Evolutionary conservation across 1,284 basidiomycete genomes (phyloP), one percentile per base, ranked within the genome.

Genomic region (Austroboletus rostrupii): DNA sequence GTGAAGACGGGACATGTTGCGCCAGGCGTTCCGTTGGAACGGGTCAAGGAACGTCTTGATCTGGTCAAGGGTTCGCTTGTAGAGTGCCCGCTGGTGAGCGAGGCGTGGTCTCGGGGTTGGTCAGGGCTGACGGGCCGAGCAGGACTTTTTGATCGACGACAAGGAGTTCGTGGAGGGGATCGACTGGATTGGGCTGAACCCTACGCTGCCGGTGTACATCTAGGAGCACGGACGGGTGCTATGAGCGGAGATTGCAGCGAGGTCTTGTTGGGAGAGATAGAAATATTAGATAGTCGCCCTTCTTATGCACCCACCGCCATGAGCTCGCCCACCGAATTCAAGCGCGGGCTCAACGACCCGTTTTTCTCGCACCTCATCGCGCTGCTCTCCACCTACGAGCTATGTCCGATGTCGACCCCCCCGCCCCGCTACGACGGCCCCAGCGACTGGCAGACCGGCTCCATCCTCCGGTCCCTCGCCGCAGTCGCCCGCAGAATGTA

Each of bases 91-190:
- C 64, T 92, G 61, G 87, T 89, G 56, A 50, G 64, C 32, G 33
- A 3, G n/a, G n/a, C 36, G 39, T 42, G 41, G 36, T 38, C 44
- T 33, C 16, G 53, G 26, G 37, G 33, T 50, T 39, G 52, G 38
- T 42, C 17, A 19, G 43, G 5, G 32, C 52, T 67, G 42, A 65
- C 42, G 26, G 38, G 13, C n/a, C 23, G 31, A 44, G 9, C 51
- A 89, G 85, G 85, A 92, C 65, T 92, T 92, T 77, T 71, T 92
- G 54, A 87, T 87, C 49, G 87, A 91, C 52, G 79, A 92, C 55
- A 81, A 81, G 53, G 80, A 81, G 2, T 81, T 91, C 53, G 79
- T 82, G n/a, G 75, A 78, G 53, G 83, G 83, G 1, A 70, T 79
- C 1, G 83, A 87, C 49, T 90, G 88, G 88, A 70, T 62, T n/a